These are phyloP conservation scores for Microthyrium microscopicum DNA, from an alignment of 2,329 filamentous ascomycete species.

Conservation along the genomic window DNA sequence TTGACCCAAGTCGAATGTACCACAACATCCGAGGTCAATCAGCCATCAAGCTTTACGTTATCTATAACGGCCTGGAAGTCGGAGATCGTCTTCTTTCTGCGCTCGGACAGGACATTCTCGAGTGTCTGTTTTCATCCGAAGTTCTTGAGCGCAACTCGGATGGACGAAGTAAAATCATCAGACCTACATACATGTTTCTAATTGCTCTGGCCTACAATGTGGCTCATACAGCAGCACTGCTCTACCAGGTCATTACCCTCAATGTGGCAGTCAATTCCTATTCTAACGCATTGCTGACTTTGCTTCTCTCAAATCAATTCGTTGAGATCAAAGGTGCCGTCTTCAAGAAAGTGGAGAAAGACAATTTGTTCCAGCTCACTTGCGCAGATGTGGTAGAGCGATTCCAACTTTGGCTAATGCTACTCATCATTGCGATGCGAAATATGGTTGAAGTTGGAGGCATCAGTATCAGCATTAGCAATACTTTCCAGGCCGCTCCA, in stretches of 20 bases:
- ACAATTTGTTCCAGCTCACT: slow-evolving; percentile 90
- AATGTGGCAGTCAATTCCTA: slow-evolving; percentile 99
- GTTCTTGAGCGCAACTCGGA: slow-evolving; percentile 75
- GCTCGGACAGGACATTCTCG: slow-evolving; percentile 86
- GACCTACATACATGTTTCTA: slow-evolving; percentile 82
- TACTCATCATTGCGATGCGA: slow-evolving; percentile 86
- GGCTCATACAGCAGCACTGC: slow-evolving; percentile 69
- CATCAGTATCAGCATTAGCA: slow-evolving; percentile 36
- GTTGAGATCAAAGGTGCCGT: slow-evolving; percentile 98
- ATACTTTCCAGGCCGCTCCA: slow-evolving; percentile 11
- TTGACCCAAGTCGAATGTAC: slow-evolving; percentile 96
- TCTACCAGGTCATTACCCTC: slow-evolving; percentile 94
- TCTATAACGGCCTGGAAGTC: slow-evolving; percentile 90
- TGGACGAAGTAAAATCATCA: slow-evolving; percentile 76
- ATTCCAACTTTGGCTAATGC: slow-evolving; percentile 95
- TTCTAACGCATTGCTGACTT: slow-evolving; percentile 81
- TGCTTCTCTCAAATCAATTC: slow-evolving; percentile 93
- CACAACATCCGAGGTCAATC: slow-evolving; percentile 93
- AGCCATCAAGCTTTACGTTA: slow-evolving; percentile 95
- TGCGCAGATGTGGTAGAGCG: slow-evolving; percentile 94
- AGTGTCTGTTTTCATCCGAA: slow-evolving; percentile 87
- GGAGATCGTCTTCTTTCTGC: slow-evolving; percentile 72
- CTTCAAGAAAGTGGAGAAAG: slow-evolving; percentile 97
- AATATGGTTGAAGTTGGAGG: slow-evolving; percentile 94
- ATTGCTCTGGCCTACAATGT: slow-evolving; percentile 79